These are phyloP conservation scores for Penicillium sp. DNA, from an alignment of 2,329 filamentous ascomycete genomes.

Conservation along the genomic window DNA sequence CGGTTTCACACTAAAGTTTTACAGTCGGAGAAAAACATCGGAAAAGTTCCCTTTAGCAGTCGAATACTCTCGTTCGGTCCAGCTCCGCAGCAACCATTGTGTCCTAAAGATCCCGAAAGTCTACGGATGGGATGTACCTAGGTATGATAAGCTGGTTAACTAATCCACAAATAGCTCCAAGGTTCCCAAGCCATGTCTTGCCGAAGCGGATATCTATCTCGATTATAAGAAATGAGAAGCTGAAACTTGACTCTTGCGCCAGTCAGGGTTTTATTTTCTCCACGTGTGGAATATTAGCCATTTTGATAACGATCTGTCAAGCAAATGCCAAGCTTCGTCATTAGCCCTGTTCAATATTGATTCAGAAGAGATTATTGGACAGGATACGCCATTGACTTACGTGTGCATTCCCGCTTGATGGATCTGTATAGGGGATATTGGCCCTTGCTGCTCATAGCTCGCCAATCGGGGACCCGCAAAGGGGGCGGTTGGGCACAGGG, in stretches of 20 bases:
- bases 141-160: slow-evolving; percentile 8
- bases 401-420: slow-evolving; percentile 8
- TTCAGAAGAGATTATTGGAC: slow-evolving; percentile 6
- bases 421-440: slow-evolving; percentile 9
- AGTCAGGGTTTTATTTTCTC: neutral
- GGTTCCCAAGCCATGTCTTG: slow-evolving; percentile 4
- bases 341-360: neutral
- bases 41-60: neutral
- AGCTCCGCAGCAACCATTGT: neutral
- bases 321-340: slow-evolving; percentile 18
- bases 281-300: slow-evolving; percentile 1
- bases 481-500: neutral
- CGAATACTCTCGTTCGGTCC: neutral
- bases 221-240: neutral
- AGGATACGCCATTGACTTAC: slow-evolving; percentile 7
- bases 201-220: neutral
- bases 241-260: neutral
- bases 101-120: neutral
- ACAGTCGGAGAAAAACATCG: neutral
- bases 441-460: slow-evolving; percentile 4
- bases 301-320: slow-evolving; percentile 9
- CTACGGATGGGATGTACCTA: slow-evolving; percentile 3
- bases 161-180: slow-evolving; percentile 4
- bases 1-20: neutral
- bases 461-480: slow-evolving; percentile 2